A percentile compares a stretch with the other conserved stretches of the same genome.
phyloP scores from a whole-genome alignment of 768 basidiomycete genomes.

The Agrocybe chaxingu region DNA sequence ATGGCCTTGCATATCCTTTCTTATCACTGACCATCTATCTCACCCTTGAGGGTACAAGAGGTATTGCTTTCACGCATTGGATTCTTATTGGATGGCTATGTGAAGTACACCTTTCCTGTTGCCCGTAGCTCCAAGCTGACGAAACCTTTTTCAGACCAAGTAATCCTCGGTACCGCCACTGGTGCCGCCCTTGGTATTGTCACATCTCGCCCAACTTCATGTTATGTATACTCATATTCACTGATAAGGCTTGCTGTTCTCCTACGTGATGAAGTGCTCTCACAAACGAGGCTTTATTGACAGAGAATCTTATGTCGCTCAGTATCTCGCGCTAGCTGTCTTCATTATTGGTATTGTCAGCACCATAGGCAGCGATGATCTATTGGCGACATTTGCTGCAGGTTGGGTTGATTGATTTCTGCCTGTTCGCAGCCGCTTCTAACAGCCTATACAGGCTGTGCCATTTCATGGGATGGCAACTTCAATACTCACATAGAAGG shows the following conservation, averaged over 20 bases:
- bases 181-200: constrained; percentile 53
- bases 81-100: constrained; percentile 82
- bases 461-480: constrained; percentile 90
- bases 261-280: constrained; percentile 61
- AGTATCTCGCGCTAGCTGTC: constrained; percentile 71
- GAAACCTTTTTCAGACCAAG: constrained; percentile 56
- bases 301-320: constrained; percentile 79
- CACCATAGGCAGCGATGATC: constrained; percentile 81
- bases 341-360: constrained; percentile 79
- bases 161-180: constrained; percentile 68
- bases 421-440: background rate
- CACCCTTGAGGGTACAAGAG: constrained; percentile 60
- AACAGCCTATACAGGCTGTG: constrained; percentile 50
- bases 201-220: background rate
- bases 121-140: background rate
- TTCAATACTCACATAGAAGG: constrained; percentile 80
- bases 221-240: background rate
- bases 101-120: constrained; percentile 28
- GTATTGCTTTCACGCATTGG: constrained; percentile 79
- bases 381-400: constrained; percentile 85
- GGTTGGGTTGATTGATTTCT: constrained; percentile 34
- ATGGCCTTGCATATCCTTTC: constrained; percentile 94
- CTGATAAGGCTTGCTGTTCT: constrained; percentile 56
- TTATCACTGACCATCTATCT: constrained; percentile 85
- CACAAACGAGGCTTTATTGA: constrained; percentile 26